These are phyloP conservation scores for Dendrocalamus sinicus DNA, from an alignment of 176 grass and related monocot species.

Conservation along the genomic window DNA sequence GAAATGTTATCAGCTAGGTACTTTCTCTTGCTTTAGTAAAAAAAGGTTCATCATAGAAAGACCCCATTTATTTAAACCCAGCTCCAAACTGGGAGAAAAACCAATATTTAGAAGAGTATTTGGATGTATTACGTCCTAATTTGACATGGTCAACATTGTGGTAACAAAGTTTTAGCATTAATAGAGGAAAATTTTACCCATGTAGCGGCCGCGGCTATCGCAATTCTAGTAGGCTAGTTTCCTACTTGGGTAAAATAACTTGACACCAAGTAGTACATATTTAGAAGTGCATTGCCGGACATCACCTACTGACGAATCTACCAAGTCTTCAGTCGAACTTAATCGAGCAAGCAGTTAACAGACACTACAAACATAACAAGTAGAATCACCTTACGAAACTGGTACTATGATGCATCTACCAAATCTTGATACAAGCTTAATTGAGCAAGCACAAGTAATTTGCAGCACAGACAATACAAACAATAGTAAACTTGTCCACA, in stretches of 20 bases:
- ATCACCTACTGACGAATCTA: not conserved
- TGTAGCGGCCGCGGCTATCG: not conserved
- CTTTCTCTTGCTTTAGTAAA: not conserved
- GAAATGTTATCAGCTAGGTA: not conserved
- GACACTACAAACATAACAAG: not conserved
- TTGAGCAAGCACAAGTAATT: not conserved
- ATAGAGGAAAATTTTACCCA: not conserved
- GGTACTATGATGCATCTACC: not conserved
- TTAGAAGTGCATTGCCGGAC: not conserved
- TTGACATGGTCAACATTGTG: not conserved
- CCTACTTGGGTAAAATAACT: not conserved
- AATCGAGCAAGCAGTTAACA: not conserved
- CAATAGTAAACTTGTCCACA: not conserved
- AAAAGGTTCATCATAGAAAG: not conserved
- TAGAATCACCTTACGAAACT: not conserved
- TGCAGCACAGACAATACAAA: not conserved
- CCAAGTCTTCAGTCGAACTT: not conserved
- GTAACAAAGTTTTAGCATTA: not conserved
- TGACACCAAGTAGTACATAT: not conserved
- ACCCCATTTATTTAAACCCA: not conserved
- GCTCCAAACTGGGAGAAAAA: not conserved
- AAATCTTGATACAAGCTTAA: not conserved
- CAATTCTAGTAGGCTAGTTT: not conserved
- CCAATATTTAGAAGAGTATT: not conserved
- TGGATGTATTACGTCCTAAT: not conserved